Evolutionary conservation across 2,329 filamentous ascomycete genomes (phyloP), one percentile per base, ranked within the genome.

Genomic region (Madurella mycetomatis): DNA sequence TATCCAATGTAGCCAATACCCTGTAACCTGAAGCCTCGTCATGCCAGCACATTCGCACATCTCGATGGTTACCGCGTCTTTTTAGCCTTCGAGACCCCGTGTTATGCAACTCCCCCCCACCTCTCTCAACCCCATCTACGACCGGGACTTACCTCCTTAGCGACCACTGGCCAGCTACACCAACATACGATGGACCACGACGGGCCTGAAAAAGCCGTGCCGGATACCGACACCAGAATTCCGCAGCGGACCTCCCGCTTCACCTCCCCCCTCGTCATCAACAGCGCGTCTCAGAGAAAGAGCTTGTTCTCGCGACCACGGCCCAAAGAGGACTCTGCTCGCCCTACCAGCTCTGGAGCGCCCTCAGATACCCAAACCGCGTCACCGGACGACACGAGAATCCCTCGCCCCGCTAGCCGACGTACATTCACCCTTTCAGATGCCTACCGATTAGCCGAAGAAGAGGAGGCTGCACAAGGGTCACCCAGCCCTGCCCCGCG

Each of bases 401-500:
- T 71, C 13, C 68, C 69, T 8, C 64, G 60, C 52, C 66, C 55
- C 12, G 55, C 59, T 43, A 58, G 56, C 45, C 58, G 25, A 18
- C 60, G 41, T 5, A 54, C 50, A 60, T 67, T 79, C 3, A 72
- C 71, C 2, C 61, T 79, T 16, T 59, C 67, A 15, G 76, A 79
- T 42, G 76, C 76, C 7, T 76, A 72, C 60, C 63, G 60, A 40
- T 62, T 70, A 62, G 70, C 67, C 37, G 58, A 64, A 41, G 61
- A 67, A n/a, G 69, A 71, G 51, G 68, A 70, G 34, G 66, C 66
- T 30, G 55, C 62, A 64, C 73, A 75, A 55, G 77, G 72, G 16
- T 80, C 77, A 1, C 78, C 78, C 1, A 81, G 78, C 51, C 78
- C 78, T 0, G 78, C 78, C 1, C 78, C 78, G 1, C 69, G 78